Evolutionary conservation across 2,329 filamentous ascomycete genomes (phyloP), one percentile per base, ranked within the genome.

Genomic region (Claviceps pazoutovae): DNA sequence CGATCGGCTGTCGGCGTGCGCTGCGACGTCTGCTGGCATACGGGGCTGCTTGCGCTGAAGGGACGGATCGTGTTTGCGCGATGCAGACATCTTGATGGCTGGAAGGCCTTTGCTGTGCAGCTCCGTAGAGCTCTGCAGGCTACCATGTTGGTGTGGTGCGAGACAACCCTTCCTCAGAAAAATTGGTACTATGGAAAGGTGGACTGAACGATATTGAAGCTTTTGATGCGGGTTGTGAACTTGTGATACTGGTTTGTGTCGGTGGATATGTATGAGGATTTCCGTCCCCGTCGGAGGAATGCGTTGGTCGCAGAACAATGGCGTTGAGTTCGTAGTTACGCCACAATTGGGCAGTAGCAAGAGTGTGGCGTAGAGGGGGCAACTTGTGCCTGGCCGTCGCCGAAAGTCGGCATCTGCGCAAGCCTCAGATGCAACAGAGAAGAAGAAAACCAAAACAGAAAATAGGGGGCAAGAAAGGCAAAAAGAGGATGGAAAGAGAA

Each of bases 1-100:
- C 76, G 75, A 46, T 79, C 73, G 21, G 66, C 56, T 4, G 63
- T 62, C 39, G 65, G 55, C 41, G 59, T 61, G 48, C 54, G 53
- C 48, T 36, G 54, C 49, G 51, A 54, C 54, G 52, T 48, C 47
- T 57, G 53, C 38, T 56, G 54, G 56, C 60, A 60, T 47, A 54
- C 45, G 49, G 59, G 58, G 54, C 30, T 34, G 30, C 59, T 60
- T 45, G 59, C 61, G 54, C 55, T 63, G 51, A 68, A 64, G 23
- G 61, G 51, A 13, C 64, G 65, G 8, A 48, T 38, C 42, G 54
- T 48, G 47, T 19, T 51, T 30, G 53, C 48, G n/a, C 54, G 52
- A 38, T 51, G 36, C 42, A 55, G 55, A 16, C 48, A 54, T 43
- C 46, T 53, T 9, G 57, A 56, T 36, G 53, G 48, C 11, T 57